Conservation (phyloP, 306 rosid genomes). For the Fragaria nilgerrensis region DNA sequence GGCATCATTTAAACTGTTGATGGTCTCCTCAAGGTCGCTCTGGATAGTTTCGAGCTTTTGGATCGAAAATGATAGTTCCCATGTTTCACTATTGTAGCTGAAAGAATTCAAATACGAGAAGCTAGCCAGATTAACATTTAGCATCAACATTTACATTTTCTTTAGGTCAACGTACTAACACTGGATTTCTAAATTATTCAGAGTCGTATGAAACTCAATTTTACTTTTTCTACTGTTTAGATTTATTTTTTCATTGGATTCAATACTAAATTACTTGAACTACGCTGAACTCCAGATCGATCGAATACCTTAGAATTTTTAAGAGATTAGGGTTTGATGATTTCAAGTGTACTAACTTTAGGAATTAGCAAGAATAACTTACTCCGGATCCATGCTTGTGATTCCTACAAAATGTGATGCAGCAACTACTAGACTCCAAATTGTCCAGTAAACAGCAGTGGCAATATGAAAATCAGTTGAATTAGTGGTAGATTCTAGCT, state of each 20-base stretch:
- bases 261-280: background rate
- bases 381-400: slow-evolving; percentile 44
- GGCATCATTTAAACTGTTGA: background rate
- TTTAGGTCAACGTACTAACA: background rate
- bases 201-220: background rate
- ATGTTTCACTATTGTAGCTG: slow-evolving; percentile 49
- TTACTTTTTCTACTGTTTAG: background rate
- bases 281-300: background rate
- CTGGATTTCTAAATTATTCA: background rate
- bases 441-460: slow-evolving; percentile 65
- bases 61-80: slow-evolving; percentile 70
- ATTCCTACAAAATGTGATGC: slow-evolving; percentile 47
- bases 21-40: slow-evolving; percentile 39
- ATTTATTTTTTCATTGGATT: background rate
- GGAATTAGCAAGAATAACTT: slow-evolving; percentile 5
- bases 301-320: background rate
- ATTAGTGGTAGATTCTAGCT: slow-evolving; percentile 22
- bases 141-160: background rate
- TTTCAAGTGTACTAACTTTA: background rate
- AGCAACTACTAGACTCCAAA: slow-evolving; percentile 50
- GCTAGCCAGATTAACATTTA: background rate
- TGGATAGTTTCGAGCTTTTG: slow-evolving; percentile 51
- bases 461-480: slow-evolving; percentile 38
- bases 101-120: slow-evolving; percentile 6
- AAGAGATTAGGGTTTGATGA: background rate